Percentiles rank a stretch among this genome's conserved stretches.
Evolutionary conservation across 768 basidiomycete species (phyloP).

Genomic region (Russula ochroleuca): DNA sequence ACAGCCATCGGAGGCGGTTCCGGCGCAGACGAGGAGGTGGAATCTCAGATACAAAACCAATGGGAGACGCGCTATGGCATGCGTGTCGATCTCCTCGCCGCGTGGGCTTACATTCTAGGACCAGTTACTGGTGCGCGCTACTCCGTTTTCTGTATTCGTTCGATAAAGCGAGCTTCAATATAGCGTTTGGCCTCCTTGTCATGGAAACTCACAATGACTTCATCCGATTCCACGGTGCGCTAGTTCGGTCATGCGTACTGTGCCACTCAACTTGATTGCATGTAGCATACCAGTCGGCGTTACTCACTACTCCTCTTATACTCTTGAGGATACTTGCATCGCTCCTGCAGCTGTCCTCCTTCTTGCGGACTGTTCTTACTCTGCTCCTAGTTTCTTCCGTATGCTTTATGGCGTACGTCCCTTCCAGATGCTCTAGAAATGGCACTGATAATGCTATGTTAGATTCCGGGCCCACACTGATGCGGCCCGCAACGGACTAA

Average conservation of each 20-base stretch:
- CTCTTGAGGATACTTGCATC: conserved; percentile 52
- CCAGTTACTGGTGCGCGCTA: conserved; percentile 60
- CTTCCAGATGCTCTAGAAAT: neutral
- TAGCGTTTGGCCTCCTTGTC: conserved; percentile 63
- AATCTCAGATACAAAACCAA: conserved; percentile 43
- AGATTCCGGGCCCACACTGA: conserved; percentile 52
- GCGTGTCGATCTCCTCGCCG: conserved; percentile 64
- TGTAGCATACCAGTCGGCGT: conserved; percentile 74
- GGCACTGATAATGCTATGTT: conserved; percentile 8
- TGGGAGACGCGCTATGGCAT: conserved; percentile 70
- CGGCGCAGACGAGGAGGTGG: conserved; percentile 38
- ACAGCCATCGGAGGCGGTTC: conserved; percentile 41
- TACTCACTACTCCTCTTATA: conserved; percentile 61
- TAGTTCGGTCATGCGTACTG: neutral
- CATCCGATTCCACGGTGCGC: conserved; percentile 71
- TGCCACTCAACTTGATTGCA: conserved; percentile 16
- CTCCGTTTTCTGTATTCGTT: conserved; percentile 47
- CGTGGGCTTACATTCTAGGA: conserved; percentile 61
- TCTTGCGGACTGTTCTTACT: conserved; percentile 49
- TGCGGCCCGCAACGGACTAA: conserved; percentile 48
- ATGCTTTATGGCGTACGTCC: conserved; percentile 54
- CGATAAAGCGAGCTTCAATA: conserved; percentile 56
- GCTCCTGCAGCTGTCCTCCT: conserved; percentile 48
- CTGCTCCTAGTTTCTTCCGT: conserved; percentile 42
- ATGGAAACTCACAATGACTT: conserved; percentile 74